Evolutionary conservation across 768 basidiomycete genomes (phyloP).

Genomic region (Calocera cornea): DNA sequence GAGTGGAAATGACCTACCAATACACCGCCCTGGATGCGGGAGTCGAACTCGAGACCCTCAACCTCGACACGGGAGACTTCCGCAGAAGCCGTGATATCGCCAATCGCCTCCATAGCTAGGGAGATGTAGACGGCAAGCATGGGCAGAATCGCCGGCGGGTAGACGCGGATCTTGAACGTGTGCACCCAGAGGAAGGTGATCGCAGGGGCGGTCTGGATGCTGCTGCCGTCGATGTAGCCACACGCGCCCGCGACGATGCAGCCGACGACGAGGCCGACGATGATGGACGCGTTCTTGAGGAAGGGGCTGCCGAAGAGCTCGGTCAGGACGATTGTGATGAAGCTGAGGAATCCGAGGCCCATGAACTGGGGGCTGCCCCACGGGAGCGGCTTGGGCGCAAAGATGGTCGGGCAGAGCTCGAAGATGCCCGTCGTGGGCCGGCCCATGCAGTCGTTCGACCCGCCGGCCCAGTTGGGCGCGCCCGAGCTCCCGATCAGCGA

Average conservation of each 20-base stretch:
- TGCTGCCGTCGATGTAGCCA: constrained; percentile 59
- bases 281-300: constrained; percentile 63
- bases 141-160: constrained; percentile 53
- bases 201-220: constrained; percentile 51
- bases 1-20: constrained; percentile 30
- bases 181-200: constrained; percentile 80
- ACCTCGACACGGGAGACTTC: constrained; percentile 69
- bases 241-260: constrained; percentile 69
- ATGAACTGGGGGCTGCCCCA: constrained; percentile 79
- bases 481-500: constrained; percentile 63
- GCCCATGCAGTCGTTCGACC: constrained; percentile 52
- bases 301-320: constrained; percentile 79
- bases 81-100: constrained; percentile 69
- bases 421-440: constrained; percentile 57
- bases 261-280: constrained; percentile 60
- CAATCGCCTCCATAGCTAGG: constrained; percentile 69
- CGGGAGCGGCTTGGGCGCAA: constrained; percentile 54
- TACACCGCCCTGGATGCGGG: constrained; percentile 70
- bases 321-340: constrained; percentile 58
- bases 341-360: constrained; percentile 75
- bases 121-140: constrained; percentile 55
- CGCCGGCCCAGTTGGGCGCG: constrained; percentile 72
- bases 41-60: constrained; percentile 62
- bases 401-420: constrained; percentile 54
- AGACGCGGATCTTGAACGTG: constrained; percentile 61